These are phyloP conservation scores for Ascochyta rabiei DNA, from an alignment of 2,329 filamentous ascomycete genomes.

Conservation along the genomic window DNA sequence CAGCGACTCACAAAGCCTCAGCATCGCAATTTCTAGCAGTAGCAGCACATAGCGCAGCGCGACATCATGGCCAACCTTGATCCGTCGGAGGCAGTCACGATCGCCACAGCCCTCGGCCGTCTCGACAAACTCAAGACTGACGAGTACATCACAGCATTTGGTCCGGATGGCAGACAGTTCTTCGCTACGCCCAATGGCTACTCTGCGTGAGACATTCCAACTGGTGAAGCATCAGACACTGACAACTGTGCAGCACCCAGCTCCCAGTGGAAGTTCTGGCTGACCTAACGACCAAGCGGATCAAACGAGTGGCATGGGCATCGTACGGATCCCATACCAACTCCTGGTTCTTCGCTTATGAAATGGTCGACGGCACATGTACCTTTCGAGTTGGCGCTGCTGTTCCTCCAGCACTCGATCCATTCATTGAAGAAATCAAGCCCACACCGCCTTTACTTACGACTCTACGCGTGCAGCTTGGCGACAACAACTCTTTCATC, in stretches of 20 bases:
- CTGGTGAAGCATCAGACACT: background rate
- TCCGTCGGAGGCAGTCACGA: background rate
- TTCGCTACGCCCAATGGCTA: slow-evolving; percentile 38
- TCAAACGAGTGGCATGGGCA: slow-evolving; percentile 32
- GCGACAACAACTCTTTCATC: slow-evolving; percentile 30
- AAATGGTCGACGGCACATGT: slow-evolving; percentile 19
- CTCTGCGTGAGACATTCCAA: slow-evolving; percentile 24
- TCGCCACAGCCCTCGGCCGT: slow-evolving; percentile 15
- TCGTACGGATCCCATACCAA: slow-evolving; percentile 31
- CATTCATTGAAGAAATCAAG: slow-evolving; percentile 13
- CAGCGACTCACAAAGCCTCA: background rate
- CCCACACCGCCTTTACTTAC: background rate
- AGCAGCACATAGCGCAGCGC: background rate
- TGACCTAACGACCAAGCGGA: slow-evolving; percentile 3
- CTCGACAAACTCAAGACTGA: slow-evolving; percentile 27
- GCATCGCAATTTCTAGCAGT: background rate
- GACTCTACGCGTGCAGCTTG: slow-evolving; percentile 33
- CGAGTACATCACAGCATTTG: slow-evolving; percentile 36
- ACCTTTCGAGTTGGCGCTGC: slow-evolving; percentile 16
- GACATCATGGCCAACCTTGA: background rate
- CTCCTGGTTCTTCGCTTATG: slow-evolving; percentile 38
- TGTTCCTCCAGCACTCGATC: slow-evolving; percentile 13
- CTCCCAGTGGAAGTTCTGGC: slow-evolving; percentile 23
- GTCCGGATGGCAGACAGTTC: slow-evolving; percentile 30
- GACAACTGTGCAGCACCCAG: slow-evolving; percentile 21